These are phyloP conservation scores for Acer yangbiense DNA, from an alignment of 345 rosid genomes.

Conservation along the genomic window DNA sequence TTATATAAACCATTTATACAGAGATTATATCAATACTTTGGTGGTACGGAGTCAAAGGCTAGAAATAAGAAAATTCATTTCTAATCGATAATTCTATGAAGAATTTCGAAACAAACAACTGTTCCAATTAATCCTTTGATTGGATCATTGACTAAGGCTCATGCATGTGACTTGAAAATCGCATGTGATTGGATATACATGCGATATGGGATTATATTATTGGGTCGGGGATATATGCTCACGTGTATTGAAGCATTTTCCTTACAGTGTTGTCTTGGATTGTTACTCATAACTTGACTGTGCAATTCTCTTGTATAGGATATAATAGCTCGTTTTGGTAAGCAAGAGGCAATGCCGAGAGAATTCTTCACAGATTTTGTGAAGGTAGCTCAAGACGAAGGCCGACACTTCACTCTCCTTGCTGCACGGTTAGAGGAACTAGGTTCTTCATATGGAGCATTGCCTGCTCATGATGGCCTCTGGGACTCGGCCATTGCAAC, in stretches of 20 bases:
- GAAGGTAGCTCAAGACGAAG: constrained; percentile 89
- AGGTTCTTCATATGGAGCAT: constrained; percentile 77
- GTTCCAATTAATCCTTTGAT: no score
- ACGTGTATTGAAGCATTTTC: no score
- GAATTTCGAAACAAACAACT: no score
- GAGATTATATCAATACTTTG: no score
- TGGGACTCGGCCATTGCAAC: constrained; percentile 89
- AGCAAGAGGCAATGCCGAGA: constrained; percentile 90
- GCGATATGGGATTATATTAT: background rate
- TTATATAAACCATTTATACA: no score
- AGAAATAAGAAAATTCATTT: no score
- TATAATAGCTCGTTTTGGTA: constrained; percentile 89
- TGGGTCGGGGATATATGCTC: no score
- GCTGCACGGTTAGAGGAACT: constrained; percentile 70
- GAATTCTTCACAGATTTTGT: constrained; percentile 89
- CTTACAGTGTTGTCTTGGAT: background rate
- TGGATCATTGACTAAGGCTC: no score
- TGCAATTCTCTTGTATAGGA: constrained; percentile 42
- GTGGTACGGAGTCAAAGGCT: no score
- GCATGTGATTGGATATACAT: no score
- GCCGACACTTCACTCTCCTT: constrained; percentile 81
- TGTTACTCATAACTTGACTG: background rate
- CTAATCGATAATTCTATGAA: no score
- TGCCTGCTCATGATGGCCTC: constrained; percentile 92
- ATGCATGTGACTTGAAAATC: no score